Evolutionary conservation across 2,329 filamentous ascomycete species (phyloP), one percentile per base, ranked within the genome.

Genomic region (Incumbomyces delicatus): DNA sequence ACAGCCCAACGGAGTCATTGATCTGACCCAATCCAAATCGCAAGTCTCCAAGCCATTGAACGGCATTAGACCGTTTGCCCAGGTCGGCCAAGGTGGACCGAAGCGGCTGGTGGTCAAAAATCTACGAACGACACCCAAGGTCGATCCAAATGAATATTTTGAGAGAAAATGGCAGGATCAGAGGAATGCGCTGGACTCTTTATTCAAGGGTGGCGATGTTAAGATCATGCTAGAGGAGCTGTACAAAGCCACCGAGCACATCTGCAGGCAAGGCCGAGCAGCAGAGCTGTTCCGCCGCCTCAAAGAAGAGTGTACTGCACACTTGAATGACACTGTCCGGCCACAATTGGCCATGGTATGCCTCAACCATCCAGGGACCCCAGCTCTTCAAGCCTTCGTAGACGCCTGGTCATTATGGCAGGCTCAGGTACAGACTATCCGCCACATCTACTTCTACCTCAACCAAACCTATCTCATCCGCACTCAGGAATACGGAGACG

Each of bases 21-120:
- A 72, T 57, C 66, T 78, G 54, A 77, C 72, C 38, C 64, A 61
- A 49, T 58, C 61, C 55, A 45, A 45, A 14, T 30, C 42, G 3
- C 17, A 33, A 12, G 27, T 45, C 10, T 45, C 42, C 13, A 57
- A 63, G 54, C 55, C 61, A 2, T 50, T 45, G 33, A 45, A 45
- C 20, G 42, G 42, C 8, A 38, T 27, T 14, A 29, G 42, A 22
- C 42, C 33, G n/a, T 45, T 45, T 13, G 42, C 32, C 10, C 42
- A 45, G 20, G 18, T 45, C 2, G 34, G 42, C 31, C 42, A 45
- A 35, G 42, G 42, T 11, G 88, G 87, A 29, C 81, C 87, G 16
- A 89, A 84, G 72, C 89, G 84, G 66, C 76, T 98, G 38, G 78
- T 90, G n/a, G 86, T 98, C 58, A 95, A 95, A 76, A 96, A 95